These are phyloP conservation scores for Vaccinium darrowii DNA, from an alignment of 148 eudicot genomes.

Conservation along the genomic window DNA sequence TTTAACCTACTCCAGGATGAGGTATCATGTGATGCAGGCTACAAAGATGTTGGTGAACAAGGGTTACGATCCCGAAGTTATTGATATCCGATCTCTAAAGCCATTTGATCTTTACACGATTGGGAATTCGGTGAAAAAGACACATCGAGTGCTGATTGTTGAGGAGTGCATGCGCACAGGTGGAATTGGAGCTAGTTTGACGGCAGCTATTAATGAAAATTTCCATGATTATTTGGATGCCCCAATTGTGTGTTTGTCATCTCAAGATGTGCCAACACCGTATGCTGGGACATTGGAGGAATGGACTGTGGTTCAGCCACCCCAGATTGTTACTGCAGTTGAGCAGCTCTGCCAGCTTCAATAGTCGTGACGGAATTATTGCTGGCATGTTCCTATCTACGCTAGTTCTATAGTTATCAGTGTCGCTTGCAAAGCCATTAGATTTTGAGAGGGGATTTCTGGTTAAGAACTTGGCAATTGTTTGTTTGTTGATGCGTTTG, in stretches of 20 bases:
- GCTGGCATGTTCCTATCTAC: background rate
- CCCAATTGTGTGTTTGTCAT: conserved; percentile 76
- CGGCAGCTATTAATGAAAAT: conserved; percentile 84
- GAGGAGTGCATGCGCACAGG: conserved; percentile 95
- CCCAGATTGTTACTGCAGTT: conserved; percentile 81
- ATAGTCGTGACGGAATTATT: background rate
- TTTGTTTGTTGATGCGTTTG: background rate
- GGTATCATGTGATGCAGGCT: conserved; percentile 91
- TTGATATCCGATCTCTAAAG: conserved; percentile 81
- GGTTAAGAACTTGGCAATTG: conserved; percentile 3
- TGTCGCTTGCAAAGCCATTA: background rate
- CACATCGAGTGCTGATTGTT: conserved; percentile 81
- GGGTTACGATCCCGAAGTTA: conserved; percentile 87
- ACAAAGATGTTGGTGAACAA: conserved; percentile 80
- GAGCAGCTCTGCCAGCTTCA: conserved; percentile 60
- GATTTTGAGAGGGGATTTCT: background rate
- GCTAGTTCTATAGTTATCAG: background rate
- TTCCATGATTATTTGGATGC: conserved; percentile 84
- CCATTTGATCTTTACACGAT: conserved; percentile 82
- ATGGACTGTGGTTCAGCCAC: conserved; percentile 77
- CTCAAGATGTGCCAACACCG: conserved; percentile 95
- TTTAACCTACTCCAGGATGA: conserved; percentile 86
- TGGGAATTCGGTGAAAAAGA: conserved; percentile 85
- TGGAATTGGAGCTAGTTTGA: conserved; percentile 90
- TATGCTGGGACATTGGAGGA: conserved; percentile 85